Base-by-base conservation (phyloP, 371 early-diverging fungal genomes). In the Apophysomyces variabilis region DNA sequence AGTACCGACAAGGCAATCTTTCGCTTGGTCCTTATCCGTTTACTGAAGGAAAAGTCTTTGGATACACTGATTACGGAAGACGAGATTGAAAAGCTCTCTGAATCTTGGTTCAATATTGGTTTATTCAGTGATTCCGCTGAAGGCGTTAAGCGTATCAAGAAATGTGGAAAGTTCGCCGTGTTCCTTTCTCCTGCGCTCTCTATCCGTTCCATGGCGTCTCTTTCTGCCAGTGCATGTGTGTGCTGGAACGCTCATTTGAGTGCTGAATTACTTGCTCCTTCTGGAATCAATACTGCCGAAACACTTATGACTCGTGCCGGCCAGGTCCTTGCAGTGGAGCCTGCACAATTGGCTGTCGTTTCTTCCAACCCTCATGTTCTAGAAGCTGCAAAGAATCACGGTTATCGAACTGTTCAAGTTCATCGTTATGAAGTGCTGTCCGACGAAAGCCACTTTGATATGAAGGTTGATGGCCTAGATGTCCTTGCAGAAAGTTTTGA, bases 161-260 rank as follows among this genome's bases (percentile, higher is more conserved):
- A 47, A 47, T 47, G 47, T 47, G 47, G 47, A 11, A 47, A 47
- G 16, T 47, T n/a, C 16, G 47, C 47, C 16, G 72, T 80, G 38
- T 64, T 77, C 46, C 69, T 80, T 45, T 80, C 80, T 41, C 66
- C 63, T 46, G 61, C 62, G 1, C 71, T 77, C 58, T 71, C 71
- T n/a, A 77, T 74, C 35, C 72, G 77, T 44, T 71, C 76, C 12
- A 72, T 80, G 76, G 67, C 77, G 58, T 68, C 72, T 46, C 71
- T 72, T 38, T 77, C 80, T 39, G 76, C 74, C 18, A 64, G 62
- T 54, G 69, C 68, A 39, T 74, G 76, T 58, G 71, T 80, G 39
- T 77, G 76, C 74, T 80, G 77, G 80, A 73, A 80, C 21, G 77
- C 80, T 61, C 80, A 80, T 56, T 69, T 80, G 44, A 67, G 74